Evolutionary conservation across 108 stramenopile genomes (phyloP), one percentile per base, ranked within the genome.

Genomic region (Conticribra weissflogii): DNA sequence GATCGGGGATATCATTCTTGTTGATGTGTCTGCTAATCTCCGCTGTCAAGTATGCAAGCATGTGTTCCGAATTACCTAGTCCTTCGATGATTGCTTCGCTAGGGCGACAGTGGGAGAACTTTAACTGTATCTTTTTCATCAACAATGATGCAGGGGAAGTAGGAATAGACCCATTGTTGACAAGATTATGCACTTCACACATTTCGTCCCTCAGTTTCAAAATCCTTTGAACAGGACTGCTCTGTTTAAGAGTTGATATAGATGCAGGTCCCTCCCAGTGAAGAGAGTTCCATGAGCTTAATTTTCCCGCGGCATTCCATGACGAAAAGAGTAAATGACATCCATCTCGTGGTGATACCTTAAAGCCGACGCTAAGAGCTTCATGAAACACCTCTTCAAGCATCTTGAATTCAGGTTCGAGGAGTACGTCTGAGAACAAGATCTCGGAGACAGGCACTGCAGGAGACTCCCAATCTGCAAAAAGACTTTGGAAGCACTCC

Each of bases 251-350:
- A 1, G 21, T 36, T 19, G 61, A 44, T 30, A 68, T 56, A 0
- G 68, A 46, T 25, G 74, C 47, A 12, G 69, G 63, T 9, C 74
- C 68, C 18, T 70, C 55, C 79, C 72, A 79, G 22, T 58, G n/a
- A 16, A 25, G 17, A 18, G 79, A 27, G 1, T 32, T 69, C 73
- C 73, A 80, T 21, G 67, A 70, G 51, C 59, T 21, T 14, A 82
- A 50, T 52, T 89, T 86, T 14, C 78, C 85, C 0, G 85, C 56
- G 1, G 84, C 82, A 70, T 86, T 89, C 92, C 92, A 94, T 15
- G 89, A 71, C 8, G 89, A 78, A 65, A 86, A 87, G 29, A 94
- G 53, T 32, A 94, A 64, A 56, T 88, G 77, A 31, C 88, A 78
- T 27, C 71, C 60, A 72, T 94, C 92, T 0, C 62, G 36, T 22